These are phyloP conservation scores for Tylopilus plumbeoviolaceoides DNA, from an alignment of 768 basidiomycete genomes.

Conservation along the genomic window DNA sequence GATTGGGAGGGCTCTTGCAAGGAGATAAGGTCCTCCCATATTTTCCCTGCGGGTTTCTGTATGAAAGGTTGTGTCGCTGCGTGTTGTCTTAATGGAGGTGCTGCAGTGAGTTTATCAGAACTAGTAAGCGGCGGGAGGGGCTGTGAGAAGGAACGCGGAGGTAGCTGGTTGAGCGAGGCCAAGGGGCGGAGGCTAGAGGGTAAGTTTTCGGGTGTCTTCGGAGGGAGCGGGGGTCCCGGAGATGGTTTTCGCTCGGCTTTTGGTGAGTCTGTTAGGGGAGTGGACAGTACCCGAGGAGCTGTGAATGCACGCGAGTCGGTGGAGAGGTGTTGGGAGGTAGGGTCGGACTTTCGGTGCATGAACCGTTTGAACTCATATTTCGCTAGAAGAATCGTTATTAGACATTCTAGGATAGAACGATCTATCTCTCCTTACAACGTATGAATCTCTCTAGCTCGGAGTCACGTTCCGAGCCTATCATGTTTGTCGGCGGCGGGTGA, in stretches of 20 bases:
- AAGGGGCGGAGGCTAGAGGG: constrained; percentile 17
- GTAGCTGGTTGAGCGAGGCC: constrained; percentile 15
- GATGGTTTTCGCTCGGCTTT: constrained; percentile 17
- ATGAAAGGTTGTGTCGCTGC: constrained; percentile 9
- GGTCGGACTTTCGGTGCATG: constrained; percentile 41
- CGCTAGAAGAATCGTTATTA: constrained; percentile 37
- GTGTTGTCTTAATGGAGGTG: constrained; percentile 4
- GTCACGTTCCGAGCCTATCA: constrained; percentile 76
- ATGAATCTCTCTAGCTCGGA: constrained; percentile 91
- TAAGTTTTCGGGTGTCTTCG: constrained; percentile 25
- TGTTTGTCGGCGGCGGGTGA: constrained; percentile 77
- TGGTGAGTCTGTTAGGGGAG: constrained; percentile 10
- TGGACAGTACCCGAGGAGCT: constrained; percentile 14
- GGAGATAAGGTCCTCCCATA: constrained; percentile 59
- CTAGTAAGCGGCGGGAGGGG: constrained; percentile 21
- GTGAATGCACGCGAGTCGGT: constrained; percentile 36
- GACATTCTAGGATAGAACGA: not conserved
- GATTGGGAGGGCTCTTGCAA: constrained; percentile 37
- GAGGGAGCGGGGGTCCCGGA: constrained; percentile 25
- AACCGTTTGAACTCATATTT: constrained; percentile 81
- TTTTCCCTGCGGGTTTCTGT: constrained; percentile 29
- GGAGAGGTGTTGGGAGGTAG: constrained; percentile 35
- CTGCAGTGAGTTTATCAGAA: constrained; percentile 14
- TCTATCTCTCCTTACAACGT: constrained; percentile 48
- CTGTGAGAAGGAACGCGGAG: constrained; percentile 34